A percentile compares a stretch with the other conserved stretches of the same genome.
Conservation (phyloP, 345 rosid genomes). For the Theobroma cacao region DNA sequence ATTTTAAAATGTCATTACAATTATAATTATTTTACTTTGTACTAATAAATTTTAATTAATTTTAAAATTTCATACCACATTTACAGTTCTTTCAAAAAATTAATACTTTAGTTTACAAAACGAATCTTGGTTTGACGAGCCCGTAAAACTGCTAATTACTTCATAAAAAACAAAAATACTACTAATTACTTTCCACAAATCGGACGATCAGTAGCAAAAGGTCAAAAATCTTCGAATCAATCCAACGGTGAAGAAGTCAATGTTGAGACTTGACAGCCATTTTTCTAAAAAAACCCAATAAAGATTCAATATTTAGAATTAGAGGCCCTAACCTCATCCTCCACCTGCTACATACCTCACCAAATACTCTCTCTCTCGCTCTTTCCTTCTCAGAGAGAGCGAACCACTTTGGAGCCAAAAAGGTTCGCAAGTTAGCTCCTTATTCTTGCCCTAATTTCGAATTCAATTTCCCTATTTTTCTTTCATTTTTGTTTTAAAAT, state of each 20-base stretch:
- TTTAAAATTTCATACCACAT: no score
- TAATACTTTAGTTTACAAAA: no score
- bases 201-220: background rate
- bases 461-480: background rate
- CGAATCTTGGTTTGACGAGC: no score
- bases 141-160: no score
- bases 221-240: background rate
- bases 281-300: background rate
- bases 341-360: background rate
- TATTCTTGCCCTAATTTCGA: background rate
- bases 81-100: no score
- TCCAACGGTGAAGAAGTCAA: background rate
- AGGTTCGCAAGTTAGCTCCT: background rate
- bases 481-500: background rate
- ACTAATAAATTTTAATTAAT: no score
- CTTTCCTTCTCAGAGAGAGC: background rate
- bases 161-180: no score
- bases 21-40: no score
- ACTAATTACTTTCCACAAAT: no score
- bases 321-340: conserved; percentile 1
- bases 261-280: background rate
- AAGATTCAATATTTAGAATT: background rate
- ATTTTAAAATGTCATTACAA: no score
- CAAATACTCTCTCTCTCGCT: background rate
- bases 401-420: conserved; percentile 1